Evolutionary conservation across 495 filamentous ascomycete species (phyloP), one percentile per base, ranked within the genome.

Genomic region (Daldinia bambusicola): DNA sequence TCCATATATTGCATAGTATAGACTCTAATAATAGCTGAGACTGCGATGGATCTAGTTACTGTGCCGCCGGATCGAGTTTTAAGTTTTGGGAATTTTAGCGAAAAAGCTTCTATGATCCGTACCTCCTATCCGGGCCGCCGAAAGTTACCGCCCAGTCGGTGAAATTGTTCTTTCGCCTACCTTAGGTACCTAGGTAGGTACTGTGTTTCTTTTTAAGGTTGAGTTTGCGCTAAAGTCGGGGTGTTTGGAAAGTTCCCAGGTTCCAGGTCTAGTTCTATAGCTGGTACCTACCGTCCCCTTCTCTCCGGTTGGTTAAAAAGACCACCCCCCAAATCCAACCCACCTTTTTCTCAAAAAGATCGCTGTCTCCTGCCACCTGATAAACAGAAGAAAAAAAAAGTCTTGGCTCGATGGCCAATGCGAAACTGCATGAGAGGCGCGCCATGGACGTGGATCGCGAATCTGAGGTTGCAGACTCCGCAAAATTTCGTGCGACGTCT

Each of bases 41-140:
- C 57, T 22, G 20, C 31, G 45, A 22, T 14, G 34, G n/a, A 26
- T 62, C 32, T 18, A 37, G 45, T 18, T 36, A 18, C 30, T 31
- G 65, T 56, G n/a, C 50, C 55, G 62, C 30, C 38, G 16, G 55
- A 61, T 61, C 52, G 59, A 62, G 65, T 69, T 69, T 61, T 40
- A 37, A 34, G 30, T 55, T 61, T 65, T 70, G 43, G 43, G 18
- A 48, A 22, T 45, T 48, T 22, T 48, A 48, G 43, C 43, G 43
- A 48, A 48, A 48, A 36, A 10, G 26, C 26, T 36, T 36, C 34
- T 12, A 22, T 48, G 26, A 26, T 48, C 43, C 22, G 22, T 48
- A n/a, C n/a, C n/a, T n/a, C n/a, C n/a, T n/a, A 48, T 48, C 18
- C 43, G 43, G 26, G 38, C 40, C 43, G 32, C 65, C 50, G 50